Conservation (phyloP, 441 rosid species). For the Cnidoscolus chayamansa region DNA sequence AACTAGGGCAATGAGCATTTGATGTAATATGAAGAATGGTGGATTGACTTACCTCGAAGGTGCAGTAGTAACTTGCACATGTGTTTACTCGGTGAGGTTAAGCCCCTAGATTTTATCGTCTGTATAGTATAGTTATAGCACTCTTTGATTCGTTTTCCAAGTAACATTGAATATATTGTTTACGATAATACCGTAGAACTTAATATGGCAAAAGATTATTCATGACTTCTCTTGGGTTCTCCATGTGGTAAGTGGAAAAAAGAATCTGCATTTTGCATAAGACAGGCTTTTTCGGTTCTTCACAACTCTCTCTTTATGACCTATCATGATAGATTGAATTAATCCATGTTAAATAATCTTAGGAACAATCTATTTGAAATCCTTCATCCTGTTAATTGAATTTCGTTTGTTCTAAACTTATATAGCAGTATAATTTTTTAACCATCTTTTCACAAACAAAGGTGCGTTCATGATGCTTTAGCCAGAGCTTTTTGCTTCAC, state of each 20-base stretch:
- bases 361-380: too few relatives aligned
- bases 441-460: background rate
- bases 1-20: slow-evolving; percentile 7
- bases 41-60: slow-evolving; percentile 2
- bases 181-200: background rate
- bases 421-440: background rate
- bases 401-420: too few relatives aligned
- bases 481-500: background rate
- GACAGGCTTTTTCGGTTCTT: background rate
- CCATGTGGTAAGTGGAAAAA: background rate
- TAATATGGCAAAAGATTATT: background rate
- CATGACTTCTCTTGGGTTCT: background rate
- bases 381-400: too few relatives aligned
- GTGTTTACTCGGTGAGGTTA: too few relatives aligned
- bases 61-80: background rate
- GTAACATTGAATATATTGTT: background rate
- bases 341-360: background rate
- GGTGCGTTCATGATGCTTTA: background rate
- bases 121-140: background rate
- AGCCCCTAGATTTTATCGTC: too few relatives aligned
- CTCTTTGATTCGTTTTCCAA: background rate
- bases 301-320: background rate
- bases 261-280: too few relatives aligned
- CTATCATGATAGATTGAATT: background rate
- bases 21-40: slow-evolving; percentile 11